phyloP scores from a whole-genome alignment of 495 filamentous ascomycete species.

The Aspergillus egyptiacus region DNA sequence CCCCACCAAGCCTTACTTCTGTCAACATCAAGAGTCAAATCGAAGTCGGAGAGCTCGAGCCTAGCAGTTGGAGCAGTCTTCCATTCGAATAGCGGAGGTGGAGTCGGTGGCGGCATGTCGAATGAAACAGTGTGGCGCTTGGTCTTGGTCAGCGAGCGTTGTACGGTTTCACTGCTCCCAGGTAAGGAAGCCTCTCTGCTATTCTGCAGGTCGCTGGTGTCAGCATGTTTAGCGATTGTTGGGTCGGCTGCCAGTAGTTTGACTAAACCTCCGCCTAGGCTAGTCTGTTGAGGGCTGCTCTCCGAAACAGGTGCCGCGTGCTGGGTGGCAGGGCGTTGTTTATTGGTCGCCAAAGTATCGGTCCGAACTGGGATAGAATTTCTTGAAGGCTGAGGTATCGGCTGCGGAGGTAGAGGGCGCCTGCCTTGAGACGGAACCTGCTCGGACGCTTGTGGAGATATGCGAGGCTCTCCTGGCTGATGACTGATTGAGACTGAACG shows the following conservation, averaged over 20 bases:
- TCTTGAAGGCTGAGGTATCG: neutral
- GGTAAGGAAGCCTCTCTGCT: slow-evolving; percentile 16
- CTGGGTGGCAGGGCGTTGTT: neutral
- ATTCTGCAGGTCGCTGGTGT: slow-evolving; percentile 13
- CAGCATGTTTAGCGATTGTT: slow-evolving; percentile 2
- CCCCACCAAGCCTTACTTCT: slow-evolving; percentile 46
- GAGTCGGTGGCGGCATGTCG: slow-evolving; percentile 43
- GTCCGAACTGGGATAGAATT: neutral
- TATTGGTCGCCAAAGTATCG: neutral
- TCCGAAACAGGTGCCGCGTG: neutral
- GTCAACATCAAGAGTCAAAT: slow-evolving; percentile 36
- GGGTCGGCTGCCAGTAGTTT: neutral
- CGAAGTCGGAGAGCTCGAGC: slow-evolving; percentile 34
- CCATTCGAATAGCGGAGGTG: slow-evolving; percentile 43
- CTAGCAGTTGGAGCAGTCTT: slow-evolving; percentile 33
- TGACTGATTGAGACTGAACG: slow-evolving; percentile 30
- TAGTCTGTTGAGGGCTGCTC: neutral
- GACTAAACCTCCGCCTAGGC: neutral
- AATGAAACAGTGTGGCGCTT: slow-evolving; percentile 43
- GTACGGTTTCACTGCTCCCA: slow-evolving; percentile 18
- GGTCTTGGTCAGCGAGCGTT: slow-evolving; percentile 27
- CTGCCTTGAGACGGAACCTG: slow-evolving; percentile 8
- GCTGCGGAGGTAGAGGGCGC: slow-evolving; percentile 1
- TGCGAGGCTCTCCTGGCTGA: slow-evolving; percentile 5
- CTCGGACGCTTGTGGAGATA: slow-evolving; percentile 16